A percentile compares a stretch with the other conserved stretches of the same genome.
phyloP scores from a whole-genome alignment of 139 green algal species.

The Picochlorum sp. region DNA sequence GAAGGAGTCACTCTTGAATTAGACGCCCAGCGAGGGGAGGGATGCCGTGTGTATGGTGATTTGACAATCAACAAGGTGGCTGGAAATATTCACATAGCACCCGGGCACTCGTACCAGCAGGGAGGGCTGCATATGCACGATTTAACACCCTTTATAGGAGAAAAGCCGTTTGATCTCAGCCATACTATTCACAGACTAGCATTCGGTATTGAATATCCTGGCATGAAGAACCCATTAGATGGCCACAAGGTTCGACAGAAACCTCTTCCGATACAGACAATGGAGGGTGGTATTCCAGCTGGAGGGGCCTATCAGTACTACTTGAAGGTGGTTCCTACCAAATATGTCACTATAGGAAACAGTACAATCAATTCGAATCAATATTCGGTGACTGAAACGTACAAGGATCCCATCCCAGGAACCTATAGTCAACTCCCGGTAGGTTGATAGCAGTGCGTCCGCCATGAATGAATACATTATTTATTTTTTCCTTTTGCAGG shows the following conservation, averaged over 20 bases:
- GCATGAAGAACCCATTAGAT: constrained; percentile 79
- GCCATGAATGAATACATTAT: too few species aligned
- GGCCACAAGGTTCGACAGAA: constrained; percentile 20
- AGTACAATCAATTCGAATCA: constrained; percentile 79
- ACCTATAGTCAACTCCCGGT: constrained; percentile 1
- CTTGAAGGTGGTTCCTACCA: constrained; percentile 93
- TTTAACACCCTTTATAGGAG: constrained; percentile 69
- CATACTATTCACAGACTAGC: constrained; percentile 76
- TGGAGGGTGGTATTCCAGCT: constrained; percentile 1
- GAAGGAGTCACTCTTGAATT: constrained; percentile 66
- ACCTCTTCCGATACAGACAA: background rate
- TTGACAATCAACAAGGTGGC: constrained; percentile 78
- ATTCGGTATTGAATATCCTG: constrained; percentile 70
- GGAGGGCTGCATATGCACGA: constrained; percentile 90
- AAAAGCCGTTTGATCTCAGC: constrained; percentile 60
- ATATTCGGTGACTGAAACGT: constrained; percentile 96
- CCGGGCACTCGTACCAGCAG: constrained; percentile 84
- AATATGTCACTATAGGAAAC: constrained; percentile 60
- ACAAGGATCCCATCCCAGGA: constrained; percentile 37
- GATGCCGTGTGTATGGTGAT: constrained; percentile 85
- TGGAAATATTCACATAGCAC: constrained; percentile 96
- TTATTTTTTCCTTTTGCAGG: constrained; percentile 58
- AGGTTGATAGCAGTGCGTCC: background rate
- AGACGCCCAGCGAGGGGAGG: constrained; percentile 75
- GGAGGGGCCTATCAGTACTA: constrained; percentile 95